phyloP scores from a whole-genome alignment of 768 basidiomycete species.

The Nidula microcarpa region DNA sequence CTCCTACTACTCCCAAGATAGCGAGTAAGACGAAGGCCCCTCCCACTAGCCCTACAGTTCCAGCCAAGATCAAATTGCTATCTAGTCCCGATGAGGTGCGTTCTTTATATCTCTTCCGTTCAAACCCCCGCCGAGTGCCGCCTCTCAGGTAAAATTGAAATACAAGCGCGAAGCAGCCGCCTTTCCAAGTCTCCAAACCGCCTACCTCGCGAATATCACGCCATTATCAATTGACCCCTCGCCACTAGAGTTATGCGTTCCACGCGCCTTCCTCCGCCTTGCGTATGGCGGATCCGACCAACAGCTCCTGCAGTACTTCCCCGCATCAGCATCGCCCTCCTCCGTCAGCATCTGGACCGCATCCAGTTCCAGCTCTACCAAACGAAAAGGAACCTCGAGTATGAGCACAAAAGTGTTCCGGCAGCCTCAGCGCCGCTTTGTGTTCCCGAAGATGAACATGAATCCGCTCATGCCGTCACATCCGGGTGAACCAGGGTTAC shows the following conservation, averaged over 20 bases:
- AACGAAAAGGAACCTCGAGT: too few species aligned
- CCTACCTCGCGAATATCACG: constrained; percentile 8
- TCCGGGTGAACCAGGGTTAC: constrained; percentile 18
- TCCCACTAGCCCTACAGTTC: too few species aligned
- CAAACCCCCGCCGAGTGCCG: too few species aligned
- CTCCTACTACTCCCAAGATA: too few species aligned
- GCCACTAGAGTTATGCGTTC: constrained; percentile 5
- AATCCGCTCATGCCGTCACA: constrained; percentile 15
- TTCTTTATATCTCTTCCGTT: too few species aligned
- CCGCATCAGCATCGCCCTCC: constrained; percentile 5
- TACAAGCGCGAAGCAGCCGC: too few species aligned
- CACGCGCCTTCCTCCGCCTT: constrained; percentile 11
- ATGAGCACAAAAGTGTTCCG: not conserved
- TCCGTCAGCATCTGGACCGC: constrained; percentile 9
- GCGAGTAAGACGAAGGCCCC: too few species aligned
- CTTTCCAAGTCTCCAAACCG: not conserved
- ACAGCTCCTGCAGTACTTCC: constrained; percentile 11
- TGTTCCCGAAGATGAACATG: constrained; percentile 14
- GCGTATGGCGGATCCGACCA: constrained; percentile 16
- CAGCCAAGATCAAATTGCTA: too few species aligned
- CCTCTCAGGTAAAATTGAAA: too few species aligned
- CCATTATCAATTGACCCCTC: constrained; percentile 7
- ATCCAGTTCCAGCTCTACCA: too few species aligned
- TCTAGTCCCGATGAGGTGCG: too few species aligned
- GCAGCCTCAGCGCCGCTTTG: constrained; percentile 5